phyloP scores from a whole-genome alignment of 495 filamentous ascomycete genomes.

The Penicillium mononematosum region DNA sequence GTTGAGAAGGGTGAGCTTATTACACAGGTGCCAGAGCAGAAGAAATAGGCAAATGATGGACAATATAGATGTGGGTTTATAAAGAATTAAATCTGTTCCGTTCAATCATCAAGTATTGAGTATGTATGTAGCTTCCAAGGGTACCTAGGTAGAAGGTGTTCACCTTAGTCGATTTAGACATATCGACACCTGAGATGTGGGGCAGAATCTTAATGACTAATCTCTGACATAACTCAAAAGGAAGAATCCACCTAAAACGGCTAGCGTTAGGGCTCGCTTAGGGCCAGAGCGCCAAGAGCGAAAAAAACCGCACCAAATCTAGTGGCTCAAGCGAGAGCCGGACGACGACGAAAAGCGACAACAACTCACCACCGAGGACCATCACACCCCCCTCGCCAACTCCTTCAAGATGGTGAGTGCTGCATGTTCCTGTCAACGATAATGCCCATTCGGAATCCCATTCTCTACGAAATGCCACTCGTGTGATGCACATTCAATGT shows the following conservation, averaged over 20 bases:
- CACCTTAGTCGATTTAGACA: not conserved
- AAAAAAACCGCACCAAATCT: conserved; percentile 46
- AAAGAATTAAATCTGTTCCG: not conserved
- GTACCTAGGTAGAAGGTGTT: not conserved
- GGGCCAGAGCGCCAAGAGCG: conserved; percentile 45
- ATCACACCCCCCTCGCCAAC: conserved; percentile 47
- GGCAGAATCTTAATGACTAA: conserved; percentile 7
- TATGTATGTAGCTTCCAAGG: not conserved
- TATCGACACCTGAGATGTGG: not conserved
- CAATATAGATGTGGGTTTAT: not conserved
- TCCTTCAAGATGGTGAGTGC: conserved; percentile 58
- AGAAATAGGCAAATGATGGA: conserved; percentile 22
- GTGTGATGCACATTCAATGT: conserved; percentile 12
- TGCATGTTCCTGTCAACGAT: conserved; percentile 20
- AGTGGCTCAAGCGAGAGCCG: conserved; percentile 35
- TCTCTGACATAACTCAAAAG: conserved; percentile 12
- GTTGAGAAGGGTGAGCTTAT: conserved; percentile 62
- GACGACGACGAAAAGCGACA: conserved; percentile 49
- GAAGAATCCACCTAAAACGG: conserved; percentile 10
- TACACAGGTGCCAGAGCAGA: conserved; percentile 72
- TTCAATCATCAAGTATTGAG: not conserved
- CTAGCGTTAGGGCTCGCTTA: conserved; percentile 53
- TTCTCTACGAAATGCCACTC: conserved; percentile 10
- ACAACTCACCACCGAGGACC: conserved; percentile 49
- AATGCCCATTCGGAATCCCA: conserved; percentile 15